Evolutionary conservation across 2,329 filamentous ascomycete species (phyloP), one percentile per base, ranked within the genome.

Genomic region (Lachnellula subtilissima): DNA sequence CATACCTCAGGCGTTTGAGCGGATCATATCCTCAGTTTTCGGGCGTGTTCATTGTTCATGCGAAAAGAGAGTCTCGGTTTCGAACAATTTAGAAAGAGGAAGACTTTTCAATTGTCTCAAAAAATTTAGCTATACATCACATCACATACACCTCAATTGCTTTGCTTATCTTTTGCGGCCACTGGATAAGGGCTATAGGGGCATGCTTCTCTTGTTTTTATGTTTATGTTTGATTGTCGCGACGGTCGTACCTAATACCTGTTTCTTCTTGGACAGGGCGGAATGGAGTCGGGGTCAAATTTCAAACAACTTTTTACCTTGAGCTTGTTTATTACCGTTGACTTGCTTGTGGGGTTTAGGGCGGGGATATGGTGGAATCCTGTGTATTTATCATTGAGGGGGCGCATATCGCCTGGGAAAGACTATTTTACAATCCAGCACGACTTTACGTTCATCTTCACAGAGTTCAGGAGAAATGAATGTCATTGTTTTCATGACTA

Each of bases 1-100:
- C 67, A 69, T 67, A 65, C 60, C 63, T 63, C 55, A 54, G 66
- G 67, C 66, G 66, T 68, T 69, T 60, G 52, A 66, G 60, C 61
- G 66, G 63, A 64, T 65, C 65, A 67, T 67, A 67, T 61, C 63
- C 65, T 50, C 59, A 65, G 56, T 61, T 52, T 56, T 65, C 60
- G 57, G 61, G 62, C 57, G 55, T 60, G 53, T 64, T 64, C 59
- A 58, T 66, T 66, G 54, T 68, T 62, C 56, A 66, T 67, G 62
- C 63, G 62, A 67, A 69, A 68, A 65, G 63, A 65, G 63, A 66
- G 58, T 61, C 55, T 45, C 55, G 48, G 58, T 54, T 61, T 56
- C 54, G 48, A 60, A 61, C 56, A 61, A 5, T 62, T 64, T 66
- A 65, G 65, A 67, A 60, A 62, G 50, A 22, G 19, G 55, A 55